A percentile compares a stretch with the other conserved stretches of the same genome.
Evolutionary conservation across 2,329 filamentous ascomycete species (phyloP).

Genomic region (Zymoseptoria tritici): DNA sequence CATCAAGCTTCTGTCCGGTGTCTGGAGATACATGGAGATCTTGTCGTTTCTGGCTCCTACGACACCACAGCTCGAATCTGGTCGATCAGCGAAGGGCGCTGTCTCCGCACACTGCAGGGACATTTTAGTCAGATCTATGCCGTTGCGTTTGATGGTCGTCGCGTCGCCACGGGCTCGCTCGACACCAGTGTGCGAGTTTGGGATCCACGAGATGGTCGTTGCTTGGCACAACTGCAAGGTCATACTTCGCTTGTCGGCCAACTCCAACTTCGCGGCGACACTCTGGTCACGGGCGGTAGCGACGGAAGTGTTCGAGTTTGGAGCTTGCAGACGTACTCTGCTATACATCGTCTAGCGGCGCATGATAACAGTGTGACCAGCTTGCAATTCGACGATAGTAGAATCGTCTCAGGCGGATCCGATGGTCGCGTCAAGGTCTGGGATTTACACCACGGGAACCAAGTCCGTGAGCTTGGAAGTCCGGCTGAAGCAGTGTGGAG

Average conservation of each 20-base stretch:
- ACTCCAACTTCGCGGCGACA: constrained; percentile 89
- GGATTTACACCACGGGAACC: constrained; percentile 85
- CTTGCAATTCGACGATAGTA: constrained; percentile 90
- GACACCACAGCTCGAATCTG: constrained; percentile 95
- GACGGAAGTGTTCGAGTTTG: constrained; percentile 95
- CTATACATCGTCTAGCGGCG: constrained; percentile 88
- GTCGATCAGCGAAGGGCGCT: constrained; percentile 94
- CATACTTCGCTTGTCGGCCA: constrained; percentile 96
- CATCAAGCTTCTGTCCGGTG: constrained; percentile 95
- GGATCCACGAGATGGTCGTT: constrained; percentile 58
- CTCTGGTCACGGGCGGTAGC: constrained; percentile 88
- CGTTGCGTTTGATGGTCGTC: constrained; percentile 89
- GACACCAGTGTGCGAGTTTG: constrained; percentile 96
- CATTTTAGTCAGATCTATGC: constrained; percentile 99
- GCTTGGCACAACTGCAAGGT: constrained; percentile 86
- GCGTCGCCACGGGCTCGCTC: constrained; percentile 89
- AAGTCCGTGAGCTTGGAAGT: constrained; percentile 83
- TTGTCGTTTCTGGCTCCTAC: constrained; percentile 96
- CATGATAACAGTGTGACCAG: constrained; percentile 98
- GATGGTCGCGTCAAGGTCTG: constrained; percentile 98
- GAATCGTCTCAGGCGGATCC: constrained; percentile 91
- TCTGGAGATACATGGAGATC: constrained; percentile 89
- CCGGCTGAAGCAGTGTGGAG: constrained; percentile 95
- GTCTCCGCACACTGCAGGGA: constrained; percentile 78
- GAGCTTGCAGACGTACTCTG: constrained; percentile 82